Base-by-base conservation (phyloP, 139 green algal genomes). In the Micractinium conductrix region DNA sequence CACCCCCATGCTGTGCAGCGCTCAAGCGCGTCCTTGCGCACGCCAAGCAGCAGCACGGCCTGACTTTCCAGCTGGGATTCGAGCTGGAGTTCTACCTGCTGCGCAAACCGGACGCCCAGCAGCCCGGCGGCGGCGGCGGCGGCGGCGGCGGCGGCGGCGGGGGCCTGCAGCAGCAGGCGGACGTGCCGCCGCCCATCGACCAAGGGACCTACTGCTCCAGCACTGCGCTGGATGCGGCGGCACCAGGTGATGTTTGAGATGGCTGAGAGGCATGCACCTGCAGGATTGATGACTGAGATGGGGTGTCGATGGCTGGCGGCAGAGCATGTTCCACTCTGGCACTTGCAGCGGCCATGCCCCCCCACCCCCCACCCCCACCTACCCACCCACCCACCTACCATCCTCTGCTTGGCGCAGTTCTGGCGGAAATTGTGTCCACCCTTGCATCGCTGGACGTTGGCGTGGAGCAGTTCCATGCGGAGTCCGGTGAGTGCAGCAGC, bases 81-180 rank as follows among this genome's bases (percentile, higher is more conserved):
- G 90, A 94, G 85, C 50, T 86, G 4, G 91, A 94, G 86, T 94
- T 94, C 67, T 42, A 89, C 44, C 79, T 94, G 63, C 60, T 94
- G 35, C 81, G 85, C 22, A 58, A 58, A 12, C 50, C 19, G 0
- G 24, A n/a, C n/a, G n/a, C n/a, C n/a, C n/a, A n/a, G n/a, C n/a
- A 73, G 33, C 62, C 43, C 48, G 53, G 38, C 33, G 17, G 42
- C 48, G 21, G 44, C 33, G 35, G 45, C 53, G 35, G 75, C 38
- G 43, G 72, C 48, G 35, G 30, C n/a, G 45, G 50, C 17, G 4
- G 72, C 63, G n/a, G 55, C 40, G 10, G 67, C 45, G 40, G 67
- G 65, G 24, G 40, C 7, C 8, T n/a, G n/a, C n/a, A n/a, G n/a
- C n/a, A n/a, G n/a, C n/a, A n/a, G n/a, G n/a, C n/a, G n/a, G n/a